Conservation (phyloP, 2,329 filamentous ascomycete genomes). For the Aspergillus latus region DNA sequence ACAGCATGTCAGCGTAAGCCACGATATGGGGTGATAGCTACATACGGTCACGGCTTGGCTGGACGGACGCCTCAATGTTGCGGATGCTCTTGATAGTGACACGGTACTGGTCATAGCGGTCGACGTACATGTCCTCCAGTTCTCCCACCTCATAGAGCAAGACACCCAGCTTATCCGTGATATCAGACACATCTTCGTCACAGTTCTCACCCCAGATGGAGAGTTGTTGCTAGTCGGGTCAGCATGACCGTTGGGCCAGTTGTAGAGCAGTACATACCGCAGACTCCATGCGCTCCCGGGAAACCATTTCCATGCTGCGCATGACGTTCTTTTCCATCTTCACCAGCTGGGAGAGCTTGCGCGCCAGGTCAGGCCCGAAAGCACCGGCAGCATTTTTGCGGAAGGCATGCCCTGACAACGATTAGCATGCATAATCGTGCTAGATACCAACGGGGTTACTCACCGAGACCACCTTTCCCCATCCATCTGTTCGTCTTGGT, state of each 20-base stretch:
- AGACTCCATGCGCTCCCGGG: conserved; percentile 96
- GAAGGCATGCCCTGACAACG: conserved; percentile 61
- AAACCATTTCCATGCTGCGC: conserved; percentile 94
- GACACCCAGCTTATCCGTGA: conserved; percentile 97
- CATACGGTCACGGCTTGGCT: conserved; percentile 92
- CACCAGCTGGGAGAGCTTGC: conserved; percentile 95
- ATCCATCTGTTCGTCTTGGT: conserved; percentile 92
- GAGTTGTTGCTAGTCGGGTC: conserved; percentile 79
- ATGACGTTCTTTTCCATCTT: conserved; percentile 99
- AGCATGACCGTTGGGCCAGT: background rate
- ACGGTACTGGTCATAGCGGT: conserved; percentile 98
- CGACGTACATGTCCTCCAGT: conserved; percentile 96
- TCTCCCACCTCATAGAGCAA: conserved; percentile 98
- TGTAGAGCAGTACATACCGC: conserved; percentile 65
- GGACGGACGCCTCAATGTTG: conserved; percentile 97
- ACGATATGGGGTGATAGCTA: background rate
- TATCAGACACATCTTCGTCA: conserved; percentile 97
- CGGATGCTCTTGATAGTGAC: conserved; percentile 99
- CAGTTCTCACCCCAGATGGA: conserved; percentile 95
- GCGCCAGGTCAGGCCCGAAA: conserved; percentile 79
- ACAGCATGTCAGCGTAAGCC: conserved; percentile 12
- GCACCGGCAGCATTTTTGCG: conserved; percentile 53
- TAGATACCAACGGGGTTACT: conserved; percentile 34
- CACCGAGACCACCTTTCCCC: conserved; percentile 81
- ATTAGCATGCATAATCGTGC: background rate